Base-by-base conservation (phyloP, 176 grass and related monocot genomes). In the Carex pumila region DNA sequence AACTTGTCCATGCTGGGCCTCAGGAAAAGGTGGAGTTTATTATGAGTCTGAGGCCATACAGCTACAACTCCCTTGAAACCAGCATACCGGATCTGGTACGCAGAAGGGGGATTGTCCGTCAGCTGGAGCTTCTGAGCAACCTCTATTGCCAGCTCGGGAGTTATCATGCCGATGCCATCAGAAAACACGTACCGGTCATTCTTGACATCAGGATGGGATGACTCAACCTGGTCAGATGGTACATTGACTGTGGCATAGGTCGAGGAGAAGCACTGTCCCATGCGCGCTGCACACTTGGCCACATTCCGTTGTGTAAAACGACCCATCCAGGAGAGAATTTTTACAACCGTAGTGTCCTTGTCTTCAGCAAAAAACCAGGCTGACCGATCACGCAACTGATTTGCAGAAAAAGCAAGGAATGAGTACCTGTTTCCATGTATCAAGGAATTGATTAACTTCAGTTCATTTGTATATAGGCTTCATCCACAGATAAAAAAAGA, bases 261-360 rank as follows among this genome's bases (percentile, higher is more conserved):
- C 18, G 95, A 94, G 39, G 95, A 98, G 85, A 98, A 98, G 66
- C 95, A 94, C 76, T 93, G 95, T 7, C 95, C 95, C 95, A 98
- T 98, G 49, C 95, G 79, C 78, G 92, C 89, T 2, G 89, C 82
- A 4, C 91, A 90, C 79, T 93, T 98, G 45, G 95, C 95, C 6
- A 97, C 87, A 81, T 90, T 97, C 45, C 80, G 89, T 71, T 86
- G 91, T 52, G 84, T 77, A 52, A 94, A 97, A 53, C 74, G 82
- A 71, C 95, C 95, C 95, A 97, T 97, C 92, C 94, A 97, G 37
- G 61, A 82, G 68, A 66, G 85, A 8, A 97, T 90, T 80, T 30
- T 57, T 3, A 58, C 10, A 74, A 92, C 90, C 1, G 86, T 90
- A 67, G 77, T 92, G 15, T 61, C 81, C n/a, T 79, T 87, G 83